These are phyloP conservation scores for Pestalotiopsis sp. DNA, from an alignment of 2,329 filamentous ascomycete species.

Conservation along the genomic window DNA sequence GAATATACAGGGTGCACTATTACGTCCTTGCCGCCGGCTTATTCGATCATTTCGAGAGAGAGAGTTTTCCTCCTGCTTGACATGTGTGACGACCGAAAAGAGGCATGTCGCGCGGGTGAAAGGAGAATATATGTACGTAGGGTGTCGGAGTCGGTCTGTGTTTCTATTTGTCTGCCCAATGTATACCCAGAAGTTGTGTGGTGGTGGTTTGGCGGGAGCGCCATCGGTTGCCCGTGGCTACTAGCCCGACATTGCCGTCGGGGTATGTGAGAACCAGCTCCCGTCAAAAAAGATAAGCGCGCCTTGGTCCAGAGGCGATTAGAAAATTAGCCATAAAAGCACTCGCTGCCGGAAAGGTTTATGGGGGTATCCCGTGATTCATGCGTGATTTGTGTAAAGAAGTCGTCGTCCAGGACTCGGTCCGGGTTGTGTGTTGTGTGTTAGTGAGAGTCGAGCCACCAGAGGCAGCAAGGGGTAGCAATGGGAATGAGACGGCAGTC, in stretches of 20 bases:
- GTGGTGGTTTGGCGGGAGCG: constrained; percentile 10
- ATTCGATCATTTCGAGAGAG: neutral
- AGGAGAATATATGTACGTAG: constrained; percentile 5
- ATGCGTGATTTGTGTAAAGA: constrained; percentile 13
- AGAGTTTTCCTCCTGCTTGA: neutral
- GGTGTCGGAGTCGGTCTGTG: neutral
- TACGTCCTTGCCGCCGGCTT: neutral
- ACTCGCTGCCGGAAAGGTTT: constrained; percentile 10
- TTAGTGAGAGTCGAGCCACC: neutral
- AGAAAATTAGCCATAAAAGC: constrained; percentile 14
- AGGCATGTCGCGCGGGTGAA: neutral
- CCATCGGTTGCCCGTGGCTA: neutral
- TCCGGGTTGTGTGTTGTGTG: constrained; percentile 1
- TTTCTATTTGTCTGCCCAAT: neutral
- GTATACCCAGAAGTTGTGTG: constrained; percentile 18
- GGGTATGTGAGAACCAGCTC: constrained; percentile 11
- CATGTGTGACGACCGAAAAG: neutral
- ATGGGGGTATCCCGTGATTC: constrained; percentile 15
- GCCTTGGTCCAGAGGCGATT: constrained; percentile 19
- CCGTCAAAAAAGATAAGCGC: constrained; percentile 17
- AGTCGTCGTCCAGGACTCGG: constrained; percentile 13
- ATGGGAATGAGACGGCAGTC: neutral
- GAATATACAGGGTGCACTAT: constrained; percentile 9
- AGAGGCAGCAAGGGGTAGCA: neutral
- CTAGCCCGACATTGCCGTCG: neutral